Conservation (phyloP, 2,329 filamentous ascomycete species). For the Fusarium dlaminii region DNA sequence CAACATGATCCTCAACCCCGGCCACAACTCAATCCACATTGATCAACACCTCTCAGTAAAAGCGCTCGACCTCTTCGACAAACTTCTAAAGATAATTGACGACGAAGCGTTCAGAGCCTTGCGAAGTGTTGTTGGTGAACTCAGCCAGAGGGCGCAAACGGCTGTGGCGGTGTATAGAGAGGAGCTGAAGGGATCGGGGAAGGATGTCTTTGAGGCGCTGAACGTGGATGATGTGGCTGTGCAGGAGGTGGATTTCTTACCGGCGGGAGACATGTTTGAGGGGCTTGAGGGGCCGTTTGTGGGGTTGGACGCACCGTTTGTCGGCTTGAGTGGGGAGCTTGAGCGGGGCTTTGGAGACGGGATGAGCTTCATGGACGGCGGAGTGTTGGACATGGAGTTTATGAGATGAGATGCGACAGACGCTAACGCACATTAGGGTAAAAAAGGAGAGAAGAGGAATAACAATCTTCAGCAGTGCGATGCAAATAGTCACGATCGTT, state of each 20-base stretch:
- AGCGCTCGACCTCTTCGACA: conserved; percentile 43
- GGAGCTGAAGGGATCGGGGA: background rate
- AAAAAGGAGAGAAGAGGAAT: background rate
- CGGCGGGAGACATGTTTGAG: conserved; percentile 3
- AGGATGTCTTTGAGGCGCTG: conserved; percentile 11
- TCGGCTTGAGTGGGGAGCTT: background rate
- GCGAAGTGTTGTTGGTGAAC: conserved; percentile 25
- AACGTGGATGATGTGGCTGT: background rate
- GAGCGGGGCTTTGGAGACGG: background rate
- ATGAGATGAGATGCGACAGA: background rate
- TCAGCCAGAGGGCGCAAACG: conserved; percentile 30
- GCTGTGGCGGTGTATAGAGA: conserved; percentile 21
- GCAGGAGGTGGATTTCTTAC: conserved; percentile 18
- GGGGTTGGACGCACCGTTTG: conserved; percentile 20
- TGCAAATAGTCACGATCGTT: background rate
- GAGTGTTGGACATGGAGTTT: conserved; percentile 2
- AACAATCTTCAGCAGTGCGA: background rate
- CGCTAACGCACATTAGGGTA: background rate
- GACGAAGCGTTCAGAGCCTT: conserved; percentile 25
- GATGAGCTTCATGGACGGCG: background rate
- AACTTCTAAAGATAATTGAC: conserved; percentile 32
- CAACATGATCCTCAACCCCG: conserved; percentile 46
- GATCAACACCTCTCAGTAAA: conserved; percentile 45
- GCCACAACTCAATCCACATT: conserved; percentile 34
- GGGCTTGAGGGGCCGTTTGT: conserved; percentile 17